These are phyloP conservation scores for Entomortierella beljakovae DNA, from an alignment of 192 early-diverging fungal genomes.

Conservation along the genomic window DNA sequence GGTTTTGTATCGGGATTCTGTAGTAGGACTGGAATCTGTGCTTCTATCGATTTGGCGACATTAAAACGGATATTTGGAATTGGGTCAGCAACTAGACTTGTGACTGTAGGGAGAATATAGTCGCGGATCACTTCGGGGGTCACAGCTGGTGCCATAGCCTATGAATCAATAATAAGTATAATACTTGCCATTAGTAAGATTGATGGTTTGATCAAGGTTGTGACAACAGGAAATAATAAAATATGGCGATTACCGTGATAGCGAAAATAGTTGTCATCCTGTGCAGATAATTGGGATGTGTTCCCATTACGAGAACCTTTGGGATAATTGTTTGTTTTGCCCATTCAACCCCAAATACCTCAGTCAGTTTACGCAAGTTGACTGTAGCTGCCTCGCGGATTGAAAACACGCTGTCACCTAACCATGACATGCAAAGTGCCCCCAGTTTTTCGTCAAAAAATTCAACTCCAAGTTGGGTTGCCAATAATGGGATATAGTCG, in stretches of 20 bases:
- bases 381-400: conserved; percentile 97
- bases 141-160: conserved; percentile 91
- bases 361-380: conserved; percentile 95
- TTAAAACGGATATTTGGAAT: conserved; percentile 99
- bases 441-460: conserved; percentile 98
- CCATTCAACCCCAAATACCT: conserved; percentile 99
- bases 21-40: conserved; percentile 82
- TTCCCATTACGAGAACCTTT: conserved; percentile 90
- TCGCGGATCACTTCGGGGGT: conserved; percentile 90
- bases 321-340: conserved; percentile 94
- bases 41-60: conserved; percentile 94
- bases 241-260: conserved; percentile 74
- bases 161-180: conserved; percentile 6
- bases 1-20: conserved; percentile 68
- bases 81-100: conserved; percentile 85
- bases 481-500: conserved; percentile 98
- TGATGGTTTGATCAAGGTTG: not conserved
- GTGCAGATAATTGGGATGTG: conserved; percentile 94
- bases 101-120: conserved; percentile 90
- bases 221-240: not conserved
- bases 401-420: conserved; percentile 95
- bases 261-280: conserved; percentile 99
- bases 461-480: conserved; percentile 92
- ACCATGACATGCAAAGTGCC: conserved; percentile 97
- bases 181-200: not conserved